A percentile compares a stretch with the other conserved stretches of the same genome.
These are phyloP conservation scores for Desmodesmus armatus DNA, from an alignment of 139 green algal genomes.

Conservation along the genomic window DNA sequence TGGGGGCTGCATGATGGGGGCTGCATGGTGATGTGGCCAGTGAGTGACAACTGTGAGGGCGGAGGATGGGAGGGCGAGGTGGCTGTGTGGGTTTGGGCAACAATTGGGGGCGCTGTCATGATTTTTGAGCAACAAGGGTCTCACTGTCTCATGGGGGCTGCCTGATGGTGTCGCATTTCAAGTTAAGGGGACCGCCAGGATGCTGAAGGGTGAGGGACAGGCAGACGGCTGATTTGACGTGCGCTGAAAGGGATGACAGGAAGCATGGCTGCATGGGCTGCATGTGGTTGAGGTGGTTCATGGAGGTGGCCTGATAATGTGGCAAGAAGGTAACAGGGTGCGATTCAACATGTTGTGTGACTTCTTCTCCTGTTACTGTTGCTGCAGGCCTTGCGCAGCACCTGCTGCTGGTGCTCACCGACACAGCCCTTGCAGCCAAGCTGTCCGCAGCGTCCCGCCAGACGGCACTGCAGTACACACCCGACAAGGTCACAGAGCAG, in stretches of 20 bases:
- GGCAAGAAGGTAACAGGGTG: no score
- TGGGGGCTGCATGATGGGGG: no score
- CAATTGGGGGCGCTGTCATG: no score
- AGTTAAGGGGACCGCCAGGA: no score
- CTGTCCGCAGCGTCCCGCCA: constrained; percentile 45
- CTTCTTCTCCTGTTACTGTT: not conserved
- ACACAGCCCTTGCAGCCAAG: constrained; percentile 33
- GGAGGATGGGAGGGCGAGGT: no score
- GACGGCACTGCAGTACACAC: constrained; percentile 57
- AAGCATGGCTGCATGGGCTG: constrained; percentile 30
- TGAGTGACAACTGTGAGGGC: not conserved
- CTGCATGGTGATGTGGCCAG: not conserved
- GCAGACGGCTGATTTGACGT: not conserved
- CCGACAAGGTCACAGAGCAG: constrained; percentile 41
- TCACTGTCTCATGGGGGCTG: not conserved
- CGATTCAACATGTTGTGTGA: no score
- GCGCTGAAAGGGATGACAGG: not conserved
- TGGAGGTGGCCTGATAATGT: no score
- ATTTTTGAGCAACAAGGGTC: no score
- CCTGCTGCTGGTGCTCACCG: constrained; percentile 52
- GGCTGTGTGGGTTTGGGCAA: no score
- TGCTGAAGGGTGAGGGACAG: no score
- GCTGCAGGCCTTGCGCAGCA: constrained; percentile 47
- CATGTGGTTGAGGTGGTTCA: no score
- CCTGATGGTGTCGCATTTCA: not conserved